Conservation (phyloP, 345 rosid species). For the Gossypium mustelinum region DNA sequence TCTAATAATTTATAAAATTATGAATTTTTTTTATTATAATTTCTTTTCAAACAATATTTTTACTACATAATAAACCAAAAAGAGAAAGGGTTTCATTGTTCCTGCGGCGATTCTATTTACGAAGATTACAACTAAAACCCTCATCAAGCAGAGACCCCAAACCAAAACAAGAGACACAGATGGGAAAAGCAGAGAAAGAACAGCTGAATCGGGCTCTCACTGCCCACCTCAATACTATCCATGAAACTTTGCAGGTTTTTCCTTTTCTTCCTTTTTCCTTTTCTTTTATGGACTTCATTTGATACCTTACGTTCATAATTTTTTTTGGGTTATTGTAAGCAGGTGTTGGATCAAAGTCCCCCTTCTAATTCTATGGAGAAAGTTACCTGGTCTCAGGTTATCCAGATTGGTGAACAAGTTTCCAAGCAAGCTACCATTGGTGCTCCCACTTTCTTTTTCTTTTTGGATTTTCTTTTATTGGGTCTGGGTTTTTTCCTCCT, state of each 20-base stretch:
- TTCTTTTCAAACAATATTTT: too few species aligned
- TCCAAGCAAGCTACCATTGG: conserved; percentile 89
- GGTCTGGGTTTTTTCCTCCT: background rate
- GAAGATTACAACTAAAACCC: too few species aligned
- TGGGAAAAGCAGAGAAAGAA: conserved; percentile 59
- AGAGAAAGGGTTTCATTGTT: too few species aligned
- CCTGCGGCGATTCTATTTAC: too few species aligned
- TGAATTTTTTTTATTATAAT: too few species aligned
- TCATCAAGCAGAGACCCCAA: background rate
- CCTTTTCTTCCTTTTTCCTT: background rate
- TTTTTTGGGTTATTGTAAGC: background rate
- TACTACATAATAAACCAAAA: too few species aligned
- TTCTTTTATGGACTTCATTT: background rate
- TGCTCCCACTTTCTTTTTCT: conserved; percentile 15
- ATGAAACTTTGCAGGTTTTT: conserved; percentile 71
- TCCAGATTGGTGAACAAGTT: conserved; percentile 72
- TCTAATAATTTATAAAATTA: too few species aligned
- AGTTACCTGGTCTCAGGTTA: conserved; percentile 65
- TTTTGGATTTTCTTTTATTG: background rate
- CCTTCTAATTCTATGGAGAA: conserved; percentile 42
- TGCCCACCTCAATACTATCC: conserved; percentile 57
- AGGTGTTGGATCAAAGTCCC: conserved; percentile 56
- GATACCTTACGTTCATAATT: background rate
- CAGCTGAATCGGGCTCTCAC: conserved; percentile 44
- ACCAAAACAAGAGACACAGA: conserved; percentile 15